Base-by-base conservation (phyloP, 495 filamentous ascomycete genomes). In the Lentithecium fluviatile region DNA sequence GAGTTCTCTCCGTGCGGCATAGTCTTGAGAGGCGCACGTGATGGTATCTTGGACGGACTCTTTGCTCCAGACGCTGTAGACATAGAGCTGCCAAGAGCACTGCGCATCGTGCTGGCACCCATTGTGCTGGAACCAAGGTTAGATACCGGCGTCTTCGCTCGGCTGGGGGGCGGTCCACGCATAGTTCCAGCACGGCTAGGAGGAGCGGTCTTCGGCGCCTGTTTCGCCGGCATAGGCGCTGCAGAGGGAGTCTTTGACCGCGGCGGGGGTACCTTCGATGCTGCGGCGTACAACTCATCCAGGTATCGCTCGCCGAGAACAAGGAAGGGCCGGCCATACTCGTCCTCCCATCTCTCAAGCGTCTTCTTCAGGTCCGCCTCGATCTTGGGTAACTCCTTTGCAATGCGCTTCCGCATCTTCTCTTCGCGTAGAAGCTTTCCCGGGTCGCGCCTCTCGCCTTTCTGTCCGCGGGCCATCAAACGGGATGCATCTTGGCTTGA, bases 381-480 rank as follows among this genome's bases (percentile, higher is more conserved):
- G 15, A 99, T 79, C 73, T 94, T 97, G 6, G 94, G 94, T 43
- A 99, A 79, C 64, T 99, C 94, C 74, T 97, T 97, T 15, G 90
- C 80, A 58, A 97, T 95, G 24, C 91, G 79, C 81, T 97, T 99
- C 40, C 94, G 83, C 90, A 96, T 94, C 80, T 96, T 97, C 77
- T 99, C 94, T 70, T 99, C 94, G 23, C 94, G 82, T 26, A 99
- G 77, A n/a, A 99, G 79, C 72, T 95, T 90, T 25, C 90, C 91
- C 0, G 94, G 94, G 72, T 99, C 94, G 66, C 94, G 88, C 68
- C 84, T 86, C 72, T 96, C 91, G 49, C 91, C 88, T 75, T 93
- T 96, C 55, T 86, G 84, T 2, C 92, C 92, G 38, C 91, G 88
- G 59, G 82, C 81, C 85, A 97, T 89, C 13, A 99, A 79, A 24